Evolutionary conservation across 2,329 filamentous ascomycete genomes (phyloP).

Genomic region (Penicillium decumbens): DNA sequence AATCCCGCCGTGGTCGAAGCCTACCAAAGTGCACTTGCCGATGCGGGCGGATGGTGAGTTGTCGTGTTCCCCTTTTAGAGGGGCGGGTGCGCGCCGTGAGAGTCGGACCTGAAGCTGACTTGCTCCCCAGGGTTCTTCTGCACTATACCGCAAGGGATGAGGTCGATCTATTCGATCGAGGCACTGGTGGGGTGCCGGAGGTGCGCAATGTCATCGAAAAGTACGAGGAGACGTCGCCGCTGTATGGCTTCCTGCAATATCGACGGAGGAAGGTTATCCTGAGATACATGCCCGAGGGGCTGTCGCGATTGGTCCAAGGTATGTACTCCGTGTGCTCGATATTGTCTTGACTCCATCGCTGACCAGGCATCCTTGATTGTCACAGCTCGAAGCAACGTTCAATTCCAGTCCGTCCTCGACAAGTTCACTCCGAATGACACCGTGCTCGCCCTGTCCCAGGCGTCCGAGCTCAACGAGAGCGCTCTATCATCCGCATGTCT

Average conservation of each 20-base stretch:
- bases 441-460: constrained; percentile 67
- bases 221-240: constrained; percentile 77
- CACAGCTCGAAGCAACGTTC: constrained; percentile 72
- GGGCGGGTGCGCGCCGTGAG: background rate
- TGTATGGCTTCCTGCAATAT: constrained; percentile 90
- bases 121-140: constrained; percentile 72
- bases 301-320: constrained; percentile 91
- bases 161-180: constrained; percentile 69
- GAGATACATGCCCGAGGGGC: constrained; percentile 86
- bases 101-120: constrained; percentile 6
- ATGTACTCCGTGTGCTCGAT: constrained; percentile 29
- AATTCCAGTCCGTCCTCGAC: constrained; percentile 59
- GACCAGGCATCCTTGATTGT: constrained; percentile 2
- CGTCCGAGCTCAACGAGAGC: constrained; percentile 79
- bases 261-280: constrained; percentile 83
- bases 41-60: constrained; percentile 90
- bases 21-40: constrained; percentile 70
- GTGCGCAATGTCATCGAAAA: constrained; percentile 70
- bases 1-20: constrained; percentile 74
- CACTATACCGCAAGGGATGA: constrained; percentile 88
- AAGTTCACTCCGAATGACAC: constrained; percentile 82
- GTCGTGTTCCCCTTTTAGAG: constrained; percentile 1
- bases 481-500: constrained; percentile 84
- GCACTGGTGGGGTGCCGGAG: constrained; percentile 77
- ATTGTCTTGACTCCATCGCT: constrained; percentile 5